A percentile compares a stretch with the other conserved stretches of the same genome.
These are phyloP conservation scores for Silene coronaria DNA, from an alignment of 179 eudicot species.

Conservation along the genomic window DNA sequence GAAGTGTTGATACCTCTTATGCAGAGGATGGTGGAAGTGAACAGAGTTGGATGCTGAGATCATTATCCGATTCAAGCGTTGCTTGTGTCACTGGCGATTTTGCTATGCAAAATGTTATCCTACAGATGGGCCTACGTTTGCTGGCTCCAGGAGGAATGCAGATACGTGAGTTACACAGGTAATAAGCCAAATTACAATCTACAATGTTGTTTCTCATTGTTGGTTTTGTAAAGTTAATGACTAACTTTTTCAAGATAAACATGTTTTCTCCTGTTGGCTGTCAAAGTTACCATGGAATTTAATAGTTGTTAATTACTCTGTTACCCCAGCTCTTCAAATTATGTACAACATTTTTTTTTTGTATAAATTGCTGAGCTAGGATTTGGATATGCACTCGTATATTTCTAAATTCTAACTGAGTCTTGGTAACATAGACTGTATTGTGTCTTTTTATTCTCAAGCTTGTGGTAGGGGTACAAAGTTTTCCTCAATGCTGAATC, in stretches of 20 bases:
- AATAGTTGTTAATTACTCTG: not conserved
- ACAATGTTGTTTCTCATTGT: not conserved
- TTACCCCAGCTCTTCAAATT: no score
- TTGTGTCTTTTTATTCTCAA: not conserved
- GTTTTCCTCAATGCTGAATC: constrained; percentile 12
- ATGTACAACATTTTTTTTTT: no score
- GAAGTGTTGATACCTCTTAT: constrained; percentile 45
- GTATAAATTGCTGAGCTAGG: no score
- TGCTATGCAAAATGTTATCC: constrained; percentile 94
- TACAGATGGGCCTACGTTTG: constrained; percentile 93
- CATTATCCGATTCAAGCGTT: constrained; percentile 82
- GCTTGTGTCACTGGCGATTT: constrained; percentile 87
- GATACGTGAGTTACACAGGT: constrained; percentile 94
- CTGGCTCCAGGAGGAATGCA: constrained; percentile 98
- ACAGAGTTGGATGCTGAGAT: constrained; percentile 82
- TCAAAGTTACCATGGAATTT: not conserved
- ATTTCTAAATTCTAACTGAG: no score
- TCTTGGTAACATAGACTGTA: no score
- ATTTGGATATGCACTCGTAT: no score
- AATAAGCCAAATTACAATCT: not conserved
- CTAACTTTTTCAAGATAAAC: not conserved
- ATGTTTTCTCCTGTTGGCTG: not conserved
- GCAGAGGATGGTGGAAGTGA: constrained; percentile 73
- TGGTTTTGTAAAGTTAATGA: not conserved
- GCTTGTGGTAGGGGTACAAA: not conserved